phyloP scores from a whole-genome alignment of 192 early-diverging fungal genomes.

The Linnemannia exigua region DNA sequence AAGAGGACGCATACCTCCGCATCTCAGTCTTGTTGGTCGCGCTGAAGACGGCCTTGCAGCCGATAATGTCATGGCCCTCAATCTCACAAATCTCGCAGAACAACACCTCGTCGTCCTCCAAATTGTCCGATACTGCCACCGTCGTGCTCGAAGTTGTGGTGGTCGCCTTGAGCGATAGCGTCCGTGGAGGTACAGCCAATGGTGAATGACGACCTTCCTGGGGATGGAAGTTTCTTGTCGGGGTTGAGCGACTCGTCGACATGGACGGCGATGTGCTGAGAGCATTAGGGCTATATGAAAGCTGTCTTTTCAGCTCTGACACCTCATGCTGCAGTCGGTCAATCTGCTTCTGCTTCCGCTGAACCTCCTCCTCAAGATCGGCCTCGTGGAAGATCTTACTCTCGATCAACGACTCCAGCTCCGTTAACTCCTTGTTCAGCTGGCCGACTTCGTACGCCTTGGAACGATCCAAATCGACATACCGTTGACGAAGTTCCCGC shows the following conservation, averaged over 20 bases:
- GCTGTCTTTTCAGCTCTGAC: conserved; percentile 62
- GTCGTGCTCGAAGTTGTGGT: not conserved
- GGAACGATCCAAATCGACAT: conserved; percentile 67
- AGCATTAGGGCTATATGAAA: conserved; percentile 1
- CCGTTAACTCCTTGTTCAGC: conserved; percentile 76
- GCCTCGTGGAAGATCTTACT: conserved; percentile 81
- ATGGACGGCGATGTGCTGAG: not conserved
- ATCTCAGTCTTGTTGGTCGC: conserved; percentile 3
- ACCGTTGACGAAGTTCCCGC: conserved; percentile 61
- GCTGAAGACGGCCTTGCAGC: conserved; percentile 70
- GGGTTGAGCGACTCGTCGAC: not conserved
- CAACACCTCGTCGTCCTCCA: conserved; percentile 14
- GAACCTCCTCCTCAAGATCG: conserved; percentile 73
- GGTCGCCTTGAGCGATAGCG: not conserved
- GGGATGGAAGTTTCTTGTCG: not conserved
- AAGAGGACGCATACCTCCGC: not conserved
- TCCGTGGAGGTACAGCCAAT: not conserved
- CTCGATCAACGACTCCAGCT: conserved; percentile 77
- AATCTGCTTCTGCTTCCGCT: conserved; percentile 58
- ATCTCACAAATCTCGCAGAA: conserved; percentile 83
- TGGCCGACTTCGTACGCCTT: conserved; percentile 72
- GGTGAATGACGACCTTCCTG: not conserved
- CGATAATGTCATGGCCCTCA: conserved; percentile 72
- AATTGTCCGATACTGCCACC: not conserved
- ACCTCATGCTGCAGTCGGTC: conserved; percentile 64